Conservation (phyloP, 345 rosid species). For the Isatis tinctoria region DNA sequence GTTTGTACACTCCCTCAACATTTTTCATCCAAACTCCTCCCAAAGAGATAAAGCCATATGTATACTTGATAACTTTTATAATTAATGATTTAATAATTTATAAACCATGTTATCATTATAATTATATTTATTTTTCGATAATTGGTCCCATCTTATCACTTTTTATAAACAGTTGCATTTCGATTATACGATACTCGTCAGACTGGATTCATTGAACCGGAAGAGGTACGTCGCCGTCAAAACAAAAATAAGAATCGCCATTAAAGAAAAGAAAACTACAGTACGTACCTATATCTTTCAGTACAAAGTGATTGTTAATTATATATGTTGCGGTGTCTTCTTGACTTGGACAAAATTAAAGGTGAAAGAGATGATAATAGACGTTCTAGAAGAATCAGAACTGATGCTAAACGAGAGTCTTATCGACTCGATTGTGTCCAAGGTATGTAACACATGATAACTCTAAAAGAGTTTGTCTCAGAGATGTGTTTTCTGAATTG, state of each 20-base stretch:
- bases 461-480: too few relatives aligned
- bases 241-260: too few relatives aligned
- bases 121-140: neutral
- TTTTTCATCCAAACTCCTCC: slow-evolving; percentile 63
- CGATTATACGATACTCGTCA: slow-evolving; percentile 51
- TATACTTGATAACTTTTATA: slow-evolving; percentile 5
- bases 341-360: slow-evolving; percentile 9
- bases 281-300: too few relatives aligned
- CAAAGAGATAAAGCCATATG: slow-evolving; percentile 51
- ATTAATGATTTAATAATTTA: neutral
- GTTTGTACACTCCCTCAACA: slow-evolving; percentile 57
- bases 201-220: slow-evolving; percentile 58
- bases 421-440: slow-evolving; percentile 53
- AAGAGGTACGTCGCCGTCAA: slow-evolving; percentile 38
- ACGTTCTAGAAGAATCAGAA: slow-evolving; percentile 60
- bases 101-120: neutral
- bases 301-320: too few relatives aligned
- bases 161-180: slow-evolving; percentile 50
- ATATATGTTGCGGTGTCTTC: too few relatives aligned
- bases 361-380: slow-evolving; percentile 72
- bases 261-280: too few relatives aligned
- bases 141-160: neutral
- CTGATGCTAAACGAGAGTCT: slow-evolving; percentile 39
- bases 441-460: slow-evolving; percentile 46
- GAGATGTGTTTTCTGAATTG: too few relatives aligned